Evolutionary conservation across 2,329 filamentous ascomycete genomes (phyloP).

Genomic region (Lasiodiplodia sp.): DNA sequence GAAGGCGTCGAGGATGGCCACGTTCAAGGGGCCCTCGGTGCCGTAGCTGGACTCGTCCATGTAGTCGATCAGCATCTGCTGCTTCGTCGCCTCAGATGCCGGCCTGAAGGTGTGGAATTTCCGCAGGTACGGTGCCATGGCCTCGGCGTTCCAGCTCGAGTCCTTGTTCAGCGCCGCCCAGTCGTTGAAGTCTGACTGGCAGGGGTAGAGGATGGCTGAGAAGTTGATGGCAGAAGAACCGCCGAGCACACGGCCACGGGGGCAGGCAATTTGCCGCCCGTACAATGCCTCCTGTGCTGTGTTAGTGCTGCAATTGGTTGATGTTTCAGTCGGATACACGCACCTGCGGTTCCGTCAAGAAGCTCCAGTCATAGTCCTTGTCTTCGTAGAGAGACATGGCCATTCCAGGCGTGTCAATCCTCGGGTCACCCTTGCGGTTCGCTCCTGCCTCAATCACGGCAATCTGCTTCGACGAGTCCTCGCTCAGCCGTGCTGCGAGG

Average conservation of each 20-base stretch:
- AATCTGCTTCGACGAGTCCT: slow-evolving; percentile 34
- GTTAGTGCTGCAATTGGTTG: neutral
- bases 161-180: slow-evolving; percentile 38
- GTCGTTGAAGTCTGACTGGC: slow-evolving; percentile 19
- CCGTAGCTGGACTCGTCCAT: slow-evolving; percentile 30
- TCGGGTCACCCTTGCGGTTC: slow-evolving; percentile 38
- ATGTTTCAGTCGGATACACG: neutral
- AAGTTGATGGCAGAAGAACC: slow-evolving; percentile 46
- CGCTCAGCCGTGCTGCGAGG: slow-evolving; percentile 37
- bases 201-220: slow-evolving; percentile 9
- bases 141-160: slow-evolving; percentile 37
- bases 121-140: slow-evolving; percentile 11
- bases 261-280: slow-evolving; percentile 24
- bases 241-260: slow-evolving; percentile 19
- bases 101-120: slow-evolving; percentile 21
- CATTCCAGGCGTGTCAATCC: slow-evolving; percentile 41
- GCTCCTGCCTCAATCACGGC: slow-evolving; percentile 36
- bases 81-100: slow-evolving; percentile 33
- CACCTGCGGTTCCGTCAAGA: slow-evolving; percentile 43
- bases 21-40: slow-evolving; percentile 29
- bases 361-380: slow-evolving; percentile 44
- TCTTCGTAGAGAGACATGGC: slow-evolving; percentile 36
- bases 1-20: slow-evolving; percentile 26
- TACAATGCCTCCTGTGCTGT: slow-evolving; percentile 9
- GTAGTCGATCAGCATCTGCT: slow-evolving; percentile 33